Evolutionary conservation across 2,329 filamentous ascomycete species (phyloP), one percentile per base, ranked within the genome.

Genomic region (Aspergillus jensenii): DNA sequence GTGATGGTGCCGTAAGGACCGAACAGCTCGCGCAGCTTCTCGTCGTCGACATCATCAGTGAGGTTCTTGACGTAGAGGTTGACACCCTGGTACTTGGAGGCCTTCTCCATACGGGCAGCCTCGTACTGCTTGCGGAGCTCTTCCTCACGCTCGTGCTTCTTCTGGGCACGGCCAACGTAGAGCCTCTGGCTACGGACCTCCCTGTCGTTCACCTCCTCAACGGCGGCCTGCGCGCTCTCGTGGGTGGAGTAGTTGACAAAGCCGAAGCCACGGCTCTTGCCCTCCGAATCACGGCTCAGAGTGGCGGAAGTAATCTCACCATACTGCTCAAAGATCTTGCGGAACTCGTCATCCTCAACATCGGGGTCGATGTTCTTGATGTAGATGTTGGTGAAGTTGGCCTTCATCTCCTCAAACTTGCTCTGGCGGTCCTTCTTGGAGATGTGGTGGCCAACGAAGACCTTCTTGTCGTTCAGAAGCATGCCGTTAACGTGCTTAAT

Each of bases 371-470:
- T 89, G 83, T 99, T 99, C 88, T 99, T 99, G 82, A 99, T 91
- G 82, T 99, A 99, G 79, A 99, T 88, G 79, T 99, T 99, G 83
- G 95, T 99, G 86, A 96, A 99, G 85, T 99, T 99, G 79, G 95
- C 95, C 89, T 99, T 99, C 93, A 99, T 99, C 85, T 99, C 95
- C 83, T 99, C 95, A 70, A 98, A 98, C 83, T 99, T 99, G 91
- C 91, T 96, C 86, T 98, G 95, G 71, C 95, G 93, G 76, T 99
- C 95, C 86, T 98, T 98, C 90, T 98, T 98, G 77, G 95, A 93
- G 72, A 99, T 98, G 82, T 99, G 95, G 81, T 97, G 93, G 65
- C 95, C 95, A 68, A 99, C 95, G 70, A 96, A 99, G 65, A 99
- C 95, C 87, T 99, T 99, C 89, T 99, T 99, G 87, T 99, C 95